Percentiles rank a stretch among this genome's conserved stretches.
These are phyloP conservation scores for Haematococcus sp. DNA, from an alignment of 139 green algal species.

Conservation along the genomic window DNA sequence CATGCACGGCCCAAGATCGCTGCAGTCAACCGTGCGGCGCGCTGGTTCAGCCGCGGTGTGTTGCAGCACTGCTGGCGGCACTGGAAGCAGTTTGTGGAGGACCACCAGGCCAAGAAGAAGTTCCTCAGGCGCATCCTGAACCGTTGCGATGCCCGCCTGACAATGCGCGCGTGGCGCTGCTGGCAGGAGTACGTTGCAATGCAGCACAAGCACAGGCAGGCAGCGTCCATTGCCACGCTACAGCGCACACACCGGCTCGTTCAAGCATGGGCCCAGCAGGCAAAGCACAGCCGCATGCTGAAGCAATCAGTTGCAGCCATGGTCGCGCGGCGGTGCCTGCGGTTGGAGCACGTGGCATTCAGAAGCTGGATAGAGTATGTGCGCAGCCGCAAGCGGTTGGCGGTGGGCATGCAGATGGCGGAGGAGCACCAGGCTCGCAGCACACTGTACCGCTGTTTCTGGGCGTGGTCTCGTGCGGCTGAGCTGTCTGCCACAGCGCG, in stretches of 20 bases:
- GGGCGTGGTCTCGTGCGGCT: slow-evolving; percentile 1
- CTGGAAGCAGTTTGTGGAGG: not conserved
- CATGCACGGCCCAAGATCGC: not conserved
- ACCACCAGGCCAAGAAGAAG: not conserved
- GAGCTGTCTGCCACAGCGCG: not conserved
- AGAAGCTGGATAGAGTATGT: not conserved
- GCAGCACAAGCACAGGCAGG: not conserved
- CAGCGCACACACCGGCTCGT: slow-evolving; percentile 2
- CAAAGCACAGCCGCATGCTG: too few species aligned
- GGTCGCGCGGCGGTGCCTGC: not conserved
- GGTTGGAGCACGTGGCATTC: not conserved
- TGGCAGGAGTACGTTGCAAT: not conserved
- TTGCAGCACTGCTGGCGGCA: not conserved
- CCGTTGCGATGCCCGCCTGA: too few species aligned
- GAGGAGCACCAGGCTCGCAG: slow-evolving; percentile 3
- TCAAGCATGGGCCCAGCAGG: not conserved
- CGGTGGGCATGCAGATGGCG: not conserved
- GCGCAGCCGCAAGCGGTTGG: not conserved
- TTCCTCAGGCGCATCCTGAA: not conserved
- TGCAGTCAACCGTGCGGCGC: not conserved
- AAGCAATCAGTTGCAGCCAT: too few species aligned
- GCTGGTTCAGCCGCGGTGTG: not conserved
- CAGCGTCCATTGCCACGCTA: not conserved
- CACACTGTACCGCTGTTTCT: not conserved
- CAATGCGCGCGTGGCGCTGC: not conserved